Conservation (phyloP, 2,329 filamentous ascomycete genomes). For the Chrysoporthe cubensis region DNA sequence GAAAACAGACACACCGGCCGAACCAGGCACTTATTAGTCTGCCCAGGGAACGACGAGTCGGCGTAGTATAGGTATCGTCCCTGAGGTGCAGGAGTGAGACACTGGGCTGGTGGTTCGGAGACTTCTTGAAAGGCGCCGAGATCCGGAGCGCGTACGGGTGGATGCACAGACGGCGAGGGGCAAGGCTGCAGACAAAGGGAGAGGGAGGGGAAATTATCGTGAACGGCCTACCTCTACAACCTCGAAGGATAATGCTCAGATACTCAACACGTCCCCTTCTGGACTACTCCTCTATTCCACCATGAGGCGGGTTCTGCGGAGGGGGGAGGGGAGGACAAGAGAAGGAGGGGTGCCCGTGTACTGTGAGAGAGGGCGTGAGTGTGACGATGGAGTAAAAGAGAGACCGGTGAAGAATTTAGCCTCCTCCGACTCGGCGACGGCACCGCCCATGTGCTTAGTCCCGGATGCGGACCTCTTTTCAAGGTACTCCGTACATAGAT, state of each 20-base stretch:
- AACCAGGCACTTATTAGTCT: neutral
- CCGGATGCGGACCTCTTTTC: neutral
- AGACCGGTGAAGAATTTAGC: conserved; percentile 9
- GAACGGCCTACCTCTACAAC: neutral
- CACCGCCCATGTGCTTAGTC: neutral
- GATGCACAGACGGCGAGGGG: neutral
- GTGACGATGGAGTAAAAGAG: neutral
- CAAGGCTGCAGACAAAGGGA: neutral
- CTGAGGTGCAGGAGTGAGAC: neutral
- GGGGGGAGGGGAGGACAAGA: neutral
- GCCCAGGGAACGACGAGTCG: neutral
- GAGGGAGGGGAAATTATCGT: neutral
- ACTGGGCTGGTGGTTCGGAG: conserved; percentile 1
- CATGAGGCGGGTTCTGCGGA: neutral
- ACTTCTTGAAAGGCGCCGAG: conserved; percentile 15
- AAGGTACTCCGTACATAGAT: no score
- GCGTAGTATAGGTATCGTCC: neutral
- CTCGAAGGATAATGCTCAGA: neutral
- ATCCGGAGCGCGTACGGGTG: no score
- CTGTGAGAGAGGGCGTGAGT: neutral
- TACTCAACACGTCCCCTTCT: neutral
- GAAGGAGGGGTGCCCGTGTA: neutral
- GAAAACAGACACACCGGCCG: neutral
- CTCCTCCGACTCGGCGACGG: conserved; percentile 11
- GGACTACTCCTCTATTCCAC: neutral